These are phyloP conservation scores for Boletus sp. DNA, from an alignment of 1,284 basidiomycete genomes.

Conservation along the genomic window DNA sequence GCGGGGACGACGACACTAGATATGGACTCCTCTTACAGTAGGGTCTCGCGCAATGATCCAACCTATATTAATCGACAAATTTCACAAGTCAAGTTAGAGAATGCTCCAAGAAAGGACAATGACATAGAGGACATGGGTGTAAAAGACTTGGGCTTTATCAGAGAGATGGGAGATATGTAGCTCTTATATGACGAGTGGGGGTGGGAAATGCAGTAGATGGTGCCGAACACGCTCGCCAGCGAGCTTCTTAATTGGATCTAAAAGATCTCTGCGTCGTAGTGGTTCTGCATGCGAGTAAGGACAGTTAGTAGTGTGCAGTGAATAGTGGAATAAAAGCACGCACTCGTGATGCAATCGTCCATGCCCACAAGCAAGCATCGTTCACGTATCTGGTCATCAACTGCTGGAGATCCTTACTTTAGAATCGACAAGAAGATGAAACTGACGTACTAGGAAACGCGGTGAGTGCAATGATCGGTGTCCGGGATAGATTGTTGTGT, in stretches of 20 bases:
- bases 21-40: neutral
- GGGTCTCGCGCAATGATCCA: too few relatives aligned
- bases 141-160: constrained; percentile 4
- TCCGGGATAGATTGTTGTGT: constrained; percentile 70
- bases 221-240: constrained; percentile 51
- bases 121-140: too few relatives aligned
- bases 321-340: constrained; percentile 32
- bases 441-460: constrained; percentile 82
- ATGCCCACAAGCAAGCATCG: constrained; percentile 91
- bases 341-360: constrained; percentile 80
- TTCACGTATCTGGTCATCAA: constrained; percentile 94
- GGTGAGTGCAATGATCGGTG: constrained; percentile 95
- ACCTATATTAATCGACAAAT: too few relatives aligned
- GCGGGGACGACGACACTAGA: neutral
- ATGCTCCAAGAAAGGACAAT: too few relatives aligned
- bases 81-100: too few relatives aligned
- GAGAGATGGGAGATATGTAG: constrained; percentile 6
- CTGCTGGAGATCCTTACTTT: constrained; percentile 61
- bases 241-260: constrained; percentile 79
- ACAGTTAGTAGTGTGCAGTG: constrained; percentile 5
- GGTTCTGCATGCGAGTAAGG: constrained; percentile 54
- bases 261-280: constrained; percentile 70
- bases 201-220: constrained; percentile 38
- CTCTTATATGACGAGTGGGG: constrained; percentile 36
- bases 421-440: neutral